Evolutionary conservation across 2,329 filamentous ascomycete species (phyloP).

Genomic region (Bretziella fagacearum): DNA sequence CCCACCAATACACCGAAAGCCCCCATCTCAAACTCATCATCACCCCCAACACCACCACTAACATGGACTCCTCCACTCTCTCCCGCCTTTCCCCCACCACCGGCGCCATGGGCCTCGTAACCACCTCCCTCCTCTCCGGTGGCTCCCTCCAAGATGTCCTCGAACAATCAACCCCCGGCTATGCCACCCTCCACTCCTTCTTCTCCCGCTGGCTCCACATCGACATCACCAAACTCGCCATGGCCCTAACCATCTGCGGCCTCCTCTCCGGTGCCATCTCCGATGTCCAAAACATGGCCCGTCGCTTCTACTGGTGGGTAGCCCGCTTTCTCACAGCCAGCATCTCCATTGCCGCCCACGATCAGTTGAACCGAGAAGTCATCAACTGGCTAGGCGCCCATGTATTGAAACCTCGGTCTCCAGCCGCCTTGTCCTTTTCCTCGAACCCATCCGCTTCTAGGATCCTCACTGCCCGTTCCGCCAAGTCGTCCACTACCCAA

Average conservation of each 20-base stretch:
- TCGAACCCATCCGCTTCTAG: slow-evolving; percentile 16
- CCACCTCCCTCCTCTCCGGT: slow-evolving; percentile 1
- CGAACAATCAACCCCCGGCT: slow-evolving; percentile 9
- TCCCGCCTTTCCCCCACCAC: no score
- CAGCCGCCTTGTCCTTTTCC: neutral
- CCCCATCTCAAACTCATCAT: no score
- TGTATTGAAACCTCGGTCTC: slow-evolving; percentile 19
- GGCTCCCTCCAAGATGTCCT: slow-evolving; percentile 7
- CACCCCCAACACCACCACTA: no score
- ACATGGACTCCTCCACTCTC: no score
- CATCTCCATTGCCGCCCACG: slow-evolving; percentile 23
- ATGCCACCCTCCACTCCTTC: slow-evolving; percentile 16
- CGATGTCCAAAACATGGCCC: slow-evolving; percentile 19
- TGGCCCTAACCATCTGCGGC: slow-evolving; percentile 22
- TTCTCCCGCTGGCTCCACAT: slow-evolving; percentile 22
- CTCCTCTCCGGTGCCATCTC: slow-evolving; percentile 21
- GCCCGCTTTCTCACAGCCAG: slow-evolving; percentile 24
- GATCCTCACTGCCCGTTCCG: slow-evolving; percentile 22
- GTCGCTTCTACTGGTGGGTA: slow-evolving; percentile 23
- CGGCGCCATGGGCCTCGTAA: no score
- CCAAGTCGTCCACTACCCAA: slow-evolving; percentile 18
- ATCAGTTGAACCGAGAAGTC: slow-evolving; percentile 24
- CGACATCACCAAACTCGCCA: slow-evolving; percentile 22
- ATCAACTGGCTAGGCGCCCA: slow-evolving; percentile 25
- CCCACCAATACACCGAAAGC: no score